These are phyloP conservation scores for Aspergillus texensis DNA, from an alignment of 2,329 filamentous ascomycete species.

Conservation along the genomic window DNA sequence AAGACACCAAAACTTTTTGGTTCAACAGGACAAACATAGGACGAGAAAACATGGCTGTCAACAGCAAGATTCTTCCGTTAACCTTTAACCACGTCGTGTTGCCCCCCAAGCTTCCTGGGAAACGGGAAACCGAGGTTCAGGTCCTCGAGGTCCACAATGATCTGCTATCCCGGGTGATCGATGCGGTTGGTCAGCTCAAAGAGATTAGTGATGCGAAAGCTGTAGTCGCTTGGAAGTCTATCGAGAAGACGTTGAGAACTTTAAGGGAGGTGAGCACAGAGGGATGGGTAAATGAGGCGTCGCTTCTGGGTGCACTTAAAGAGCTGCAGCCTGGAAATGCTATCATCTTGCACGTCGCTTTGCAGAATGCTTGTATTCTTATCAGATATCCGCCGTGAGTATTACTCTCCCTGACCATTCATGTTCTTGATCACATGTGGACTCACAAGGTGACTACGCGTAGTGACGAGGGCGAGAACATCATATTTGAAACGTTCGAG, in stretches of 20 bases:
- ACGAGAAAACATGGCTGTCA: neutral
- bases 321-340: slow-evolving; percentile 31
- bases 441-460: slow-evolving; percentile 8
- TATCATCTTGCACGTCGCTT: slow-evolving; percentile 49
- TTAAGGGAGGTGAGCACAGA: slow-evolving; percentile 19
- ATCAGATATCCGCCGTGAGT: slow-evolving; percentile 34
- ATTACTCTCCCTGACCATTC: neutral
- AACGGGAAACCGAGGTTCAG: neutral
- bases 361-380: slow-evolving; percentile 55
- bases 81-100: neutral
- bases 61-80: neutral
- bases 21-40: neutral
- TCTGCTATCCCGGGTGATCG: neutral
- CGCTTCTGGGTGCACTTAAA: slow-evolving; percentile 31
- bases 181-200: slow-evolving; percentile 1
- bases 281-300: slow-evolving; percentile 20
- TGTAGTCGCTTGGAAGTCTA: slow-evolving; percentile 5
- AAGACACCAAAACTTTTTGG: too few relatives aligned
- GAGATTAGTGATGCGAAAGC: neutral
- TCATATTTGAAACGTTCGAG: slow-evolving; percentile 65
- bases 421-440: neutral
- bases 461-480: slow-evolving; percentile 23
- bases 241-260: slow-evolving; percentile 16
- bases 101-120: neutral
- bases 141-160: neutral